Evolutionary conservation across 305 asterid genomes (phyloP).

Genomic region (Vinca major): DNA sequence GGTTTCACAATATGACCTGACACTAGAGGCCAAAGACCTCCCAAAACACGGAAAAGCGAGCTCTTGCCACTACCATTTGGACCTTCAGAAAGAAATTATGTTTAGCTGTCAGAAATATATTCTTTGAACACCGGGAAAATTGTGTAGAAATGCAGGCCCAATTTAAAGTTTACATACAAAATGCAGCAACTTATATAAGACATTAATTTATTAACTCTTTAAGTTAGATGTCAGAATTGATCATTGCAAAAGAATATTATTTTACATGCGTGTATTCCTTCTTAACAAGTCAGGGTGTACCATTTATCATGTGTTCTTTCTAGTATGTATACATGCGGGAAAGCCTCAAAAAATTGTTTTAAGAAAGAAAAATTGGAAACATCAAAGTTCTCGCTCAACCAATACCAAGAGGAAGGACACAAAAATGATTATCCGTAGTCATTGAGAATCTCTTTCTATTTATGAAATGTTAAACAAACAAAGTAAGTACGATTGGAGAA

Average conservation of each 20-base stretch:
- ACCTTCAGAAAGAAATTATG: constrained; percentile 42
- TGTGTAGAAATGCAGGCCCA: neutral
- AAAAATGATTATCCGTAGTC: neutral
- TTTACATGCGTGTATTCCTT: neutral
- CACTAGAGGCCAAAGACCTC: constrained; percentile 98
- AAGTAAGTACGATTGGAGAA: constrained; percentile 2
- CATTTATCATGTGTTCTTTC: neutral
- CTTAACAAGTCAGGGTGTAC: neutral
- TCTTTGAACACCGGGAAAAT: neutral
- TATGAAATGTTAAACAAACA: constrained; percentile 1
- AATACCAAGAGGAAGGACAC: neutral
- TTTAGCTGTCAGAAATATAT: constrained; percentile 14
- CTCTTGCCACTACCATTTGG: constrained; percentile 99
- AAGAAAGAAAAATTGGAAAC: neutral
- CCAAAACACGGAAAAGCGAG: constrained; percentile 93
- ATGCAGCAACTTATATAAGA: neutral
- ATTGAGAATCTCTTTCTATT: neutral
- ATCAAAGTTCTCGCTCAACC: neutral
- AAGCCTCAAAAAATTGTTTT: neutral
- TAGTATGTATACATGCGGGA: neutral
- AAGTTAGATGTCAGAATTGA: neutral
- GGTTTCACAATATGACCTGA: constrained; percentile 94
- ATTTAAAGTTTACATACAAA: neutral
- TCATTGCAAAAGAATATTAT: neutral
- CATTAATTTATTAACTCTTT: neutral